Evolutionary conservation across 2,329 filamentous ascomycete species (phyloP).

Genomic region (Ceratocystis huliohia): DNA sequence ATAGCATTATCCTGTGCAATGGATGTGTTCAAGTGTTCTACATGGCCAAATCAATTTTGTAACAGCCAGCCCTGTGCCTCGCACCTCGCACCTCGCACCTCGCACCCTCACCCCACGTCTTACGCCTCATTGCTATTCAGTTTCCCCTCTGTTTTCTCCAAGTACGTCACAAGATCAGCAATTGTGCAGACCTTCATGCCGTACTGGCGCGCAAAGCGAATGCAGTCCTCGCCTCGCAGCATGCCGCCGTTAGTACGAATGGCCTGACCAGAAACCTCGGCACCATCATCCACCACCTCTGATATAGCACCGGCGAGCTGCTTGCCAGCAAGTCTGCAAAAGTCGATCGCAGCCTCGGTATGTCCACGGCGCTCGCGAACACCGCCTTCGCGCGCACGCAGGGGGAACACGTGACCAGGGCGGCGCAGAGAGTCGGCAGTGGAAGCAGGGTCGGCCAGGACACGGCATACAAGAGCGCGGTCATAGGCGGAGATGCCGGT

Average conservation of each 20-base stretch:
- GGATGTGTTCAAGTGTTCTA: neutral
- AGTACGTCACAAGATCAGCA: conserved; percentile 68
- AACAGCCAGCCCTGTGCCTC: neutral
- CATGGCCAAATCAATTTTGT: neutral
- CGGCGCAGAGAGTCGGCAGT: conserved; percentile 54
- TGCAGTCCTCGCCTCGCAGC: conserved; percentile 79
- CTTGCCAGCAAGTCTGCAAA: conserved; percentile 76
- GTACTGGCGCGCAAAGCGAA: conserved; percentile 78
- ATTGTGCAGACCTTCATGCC: conserved; percentile 92
- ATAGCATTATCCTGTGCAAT: neutral
- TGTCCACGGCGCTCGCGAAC: conserved; percentile 71
- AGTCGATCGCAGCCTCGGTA: conserved; percentile 85
- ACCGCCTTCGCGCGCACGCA: conserved; percentile 66
- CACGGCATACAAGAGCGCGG: conserved; percentile 66
- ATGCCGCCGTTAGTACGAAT: conserved; percentile 61
- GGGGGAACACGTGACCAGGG: conserved; percentile 81
- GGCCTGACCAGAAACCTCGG: conserved; percentile 54
- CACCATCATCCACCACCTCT: conserved; percentile 81
- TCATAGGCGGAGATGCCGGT: conserved; percentile 89
- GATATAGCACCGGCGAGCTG: conserved; percentile 68
- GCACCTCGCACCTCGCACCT: neutral
- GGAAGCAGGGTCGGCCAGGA: conserved; percentile 54
- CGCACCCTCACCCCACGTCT: neutral
- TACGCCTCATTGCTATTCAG: conserved; percentile 34
- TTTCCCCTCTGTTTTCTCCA: conserved; percentile 63